Base-by-base conservation (phyloP, 148 eudicot genomes). In the Fagopyrum homotropicum region DNA sequence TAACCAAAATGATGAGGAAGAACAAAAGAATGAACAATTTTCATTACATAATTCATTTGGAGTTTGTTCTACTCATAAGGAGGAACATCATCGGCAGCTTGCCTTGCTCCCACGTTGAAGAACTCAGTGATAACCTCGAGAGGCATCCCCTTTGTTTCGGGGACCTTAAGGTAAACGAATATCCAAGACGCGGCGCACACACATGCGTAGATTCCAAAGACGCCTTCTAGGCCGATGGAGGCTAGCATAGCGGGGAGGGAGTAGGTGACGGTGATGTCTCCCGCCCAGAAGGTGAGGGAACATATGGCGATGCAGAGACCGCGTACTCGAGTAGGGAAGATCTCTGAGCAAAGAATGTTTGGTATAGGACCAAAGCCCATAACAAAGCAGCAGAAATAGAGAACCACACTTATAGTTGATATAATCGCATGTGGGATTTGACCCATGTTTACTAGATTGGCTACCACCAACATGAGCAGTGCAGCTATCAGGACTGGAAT, bases 121-220 rank as follows among this genome's bases (percentile, higher is more conserved):
- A 93, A 91, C 86, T 91, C 97, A 0, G 90, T 89, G 61, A 93
- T 89, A 69, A 93, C 98, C 82, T 93, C 98, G 5, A 93, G 83
- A 11, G 98, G 98, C 98, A 93, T 91, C 12, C 97, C 94, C 83
- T 93, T 93, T 3, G 98, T 93, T 77, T 93, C 98, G 0, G 97
- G 97, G 45, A 93, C 97, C 83, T 87, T 93, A 75, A 91, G 78
- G 83, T 63, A 93, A 59, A 93, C 84, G 43, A 93, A 93, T 19
- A 91, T 17, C 88, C 85, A 93, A 0, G 98, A 89, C 61, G 89
- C 76, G 72, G 77, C 72, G 17, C 97, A 91, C 19, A 89, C 88
- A 4, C 83, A 72, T 1, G 97, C 98, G 30, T 89, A 93, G 45
- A 88, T 82, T 16, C 85, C 75, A 76, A 91, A 89, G 14, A 89